These are phyloP conservation scores for Moelleriella libera DNA, from an alignment of 2,329 filamentous ascomycete species.

Conservation along the genomic window DNA sequence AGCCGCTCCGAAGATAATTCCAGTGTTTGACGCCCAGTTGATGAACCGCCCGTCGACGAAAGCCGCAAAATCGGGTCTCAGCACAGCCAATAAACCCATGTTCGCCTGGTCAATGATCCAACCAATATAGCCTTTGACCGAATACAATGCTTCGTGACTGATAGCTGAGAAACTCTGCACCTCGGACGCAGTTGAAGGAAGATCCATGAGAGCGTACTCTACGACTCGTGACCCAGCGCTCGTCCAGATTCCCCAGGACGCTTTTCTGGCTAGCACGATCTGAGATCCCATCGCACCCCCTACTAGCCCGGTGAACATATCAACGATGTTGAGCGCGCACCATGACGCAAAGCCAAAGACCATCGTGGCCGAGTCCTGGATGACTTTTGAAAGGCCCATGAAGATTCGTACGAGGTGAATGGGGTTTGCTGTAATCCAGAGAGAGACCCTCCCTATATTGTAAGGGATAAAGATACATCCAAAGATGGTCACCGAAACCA, in stretches of 20 bases:
- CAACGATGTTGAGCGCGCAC: constrained; percentile 22
- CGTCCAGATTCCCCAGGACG: constrained; percentile 26
- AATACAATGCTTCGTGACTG: constrained; percentile 55
- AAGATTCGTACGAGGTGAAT: constrained; percentile 59
- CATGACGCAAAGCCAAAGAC: constrained; percentile 40
- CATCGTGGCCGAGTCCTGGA: constrained; percentile 63
- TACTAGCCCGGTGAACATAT: constrained; percentile 20
- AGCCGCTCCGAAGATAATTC: constrained; percentile 7
- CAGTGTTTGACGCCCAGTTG: neutral
- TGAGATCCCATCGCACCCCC: constrained; percentile 15
- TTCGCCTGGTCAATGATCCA: constrained; percentile 21
- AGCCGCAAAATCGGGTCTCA: constrained; percentile 24
- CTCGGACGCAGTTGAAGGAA: constrained; percentile 42
- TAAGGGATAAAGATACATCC: constrained; percentile 84
- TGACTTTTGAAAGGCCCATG: constrained; percentile 60
- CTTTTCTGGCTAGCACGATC: constrained; percentile 19
- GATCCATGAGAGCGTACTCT: constrained; percentile 33
- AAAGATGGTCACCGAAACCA: constrained; percentile 78
- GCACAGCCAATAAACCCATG: constrained; percentile 26
- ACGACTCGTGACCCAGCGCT: constrained; percentile 32
- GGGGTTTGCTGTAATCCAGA: constrained; percentile 70
- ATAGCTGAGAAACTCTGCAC: constrained; percentile 65
- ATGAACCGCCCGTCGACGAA: constrained; percentile 5
- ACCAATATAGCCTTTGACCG: constrained; percentile 40
- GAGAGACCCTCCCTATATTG: constrained; percentile 71